phyloP scores from a whole-genome alignment of 2,329 filamentous ascomycete genomes.

The Graphilbum ipis-grandicollis region DNA sequence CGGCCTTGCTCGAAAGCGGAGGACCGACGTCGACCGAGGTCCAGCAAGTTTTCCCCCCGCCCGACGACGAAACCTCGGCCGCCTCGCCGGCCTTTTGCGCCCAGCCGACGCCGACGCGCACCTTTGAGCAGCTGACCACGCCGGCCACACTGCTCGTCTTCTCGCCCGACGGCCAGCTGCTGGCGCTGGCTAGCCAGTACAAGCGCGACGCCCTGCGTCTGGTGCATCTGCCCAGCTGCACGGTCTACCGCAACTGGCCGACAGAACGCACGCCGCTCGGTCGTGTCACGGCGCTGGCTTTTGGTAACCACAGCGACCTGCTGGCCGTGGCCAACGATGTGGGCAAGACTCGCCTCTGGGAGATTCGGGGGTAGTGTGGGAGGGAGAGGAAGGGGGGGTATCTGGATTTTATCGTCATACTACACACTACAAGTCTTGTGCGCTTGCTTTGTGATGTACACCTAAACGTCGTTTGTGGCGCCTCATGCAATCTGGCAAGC shows the following conservation, averaged over 20 bases:
- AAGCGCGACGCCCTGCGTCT: slow-evolving; percentile 79
- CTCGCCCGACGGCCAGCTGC: slow-evolving; percentile 73
- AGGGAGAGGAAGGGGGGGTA: not conserved
- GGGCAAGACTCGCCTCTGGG: slow-evolving; percentile 82
- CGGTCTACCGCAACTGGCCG: slow-evolving; percentile 94
- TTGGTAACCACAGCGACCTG: slow-evolving; percentile 46
- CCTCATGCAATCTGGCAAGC: too few relatives aligned
- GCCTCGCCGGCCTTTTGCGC: slow-evolving; percentile 35
- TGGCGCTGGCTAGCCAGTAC: slow-evolving; percentile 72
- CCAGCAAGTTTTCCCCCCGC: slow-evolving; percentile 8
- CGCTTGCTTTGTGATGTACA: too few relatives aligned
- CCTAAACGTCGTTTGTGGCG: too few relatives aligned
- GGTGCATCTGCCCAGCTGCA: slow-evolving; percentile 81
- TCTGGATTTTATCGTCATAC: not conserved
- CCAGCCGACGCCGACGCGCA: slow-evolving; percentile 53
- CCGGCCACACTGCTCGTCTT: slow-evolving; percentile 66
- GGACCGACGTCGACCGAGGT: slow-evolving; percentile 6
- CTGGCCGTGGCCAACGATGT: slow-evolving; percentile 77
- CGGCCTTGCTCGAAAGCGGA: slow-evolving; percentile 38
- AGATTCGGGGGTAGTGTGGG: slow-evolving; percentile 44
- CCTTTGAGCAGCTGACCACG: slow-evolving; percentile 75
- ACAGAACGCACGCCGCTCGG: slow-evolving; percentile 80
- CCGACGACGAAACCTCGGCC: slow-evolving; percentile 11
- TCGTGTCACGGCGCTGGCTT: slow-evolving; percentile 58
- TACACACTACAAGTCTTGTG: too few relatives aligned